These are phyloP conservation scores for Pestalotiopsis fici DNA, from an alignment of 2,329 filamentous ascomycete species.

Conservation along the genomic window DNA sequence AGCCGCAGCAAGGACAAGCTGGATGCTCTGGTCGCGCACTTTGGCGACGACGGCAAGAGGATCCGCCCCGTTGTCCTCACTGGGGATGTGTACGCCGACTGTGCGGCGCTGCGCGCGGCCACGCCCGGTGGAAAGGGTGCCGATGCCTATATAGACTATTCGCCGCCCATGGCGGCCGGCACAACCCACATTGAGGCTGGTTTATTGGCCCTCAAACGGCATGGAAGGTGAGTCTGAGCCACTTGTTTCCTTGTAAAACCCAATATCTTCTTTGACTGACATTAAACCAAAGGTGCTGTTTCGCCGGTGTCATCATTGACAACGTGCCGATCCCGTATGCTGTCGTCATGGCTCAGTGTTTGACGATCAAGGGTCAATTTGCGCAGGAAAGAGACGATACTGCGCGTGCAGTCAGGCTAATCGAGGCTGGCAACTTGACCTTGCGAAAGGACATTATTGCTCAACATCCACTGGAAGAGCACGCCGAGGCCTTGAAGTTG, in stretches of 20 bases:
- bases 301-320: not conserved
- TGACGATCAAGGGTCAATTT: not conserved
- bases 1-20: constrained; percentile 2
- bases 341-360: not conserved
- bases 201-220: not conserved
- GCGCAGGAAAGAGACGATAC: not conserved
- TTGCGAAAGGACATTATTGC: not conserved
- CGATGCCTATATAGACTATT: constrained; percentile 1
- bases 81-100: not conserved
- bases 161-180: not conserved
- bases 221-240: not conserved
- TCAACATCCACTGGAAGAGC: not conserved
- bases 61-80: not conserved
- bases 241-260: not conserved
- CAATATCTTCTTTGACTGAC: not conserved
- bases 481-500: not conserved
- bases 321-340: not conserved
- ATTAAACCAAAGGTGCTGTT: not conserved
- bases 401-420: not conserved
- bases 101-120: not conserved
- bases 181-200: not conserved
- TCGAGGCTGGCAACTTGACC: not conserved
- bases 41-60: not conserved
- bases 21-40: not conserved
- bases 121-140: not conserved